phyloP scores from a whole-genome alignment of 768 basidiomycete species.

The Amanita pallidorosea region DNA sequence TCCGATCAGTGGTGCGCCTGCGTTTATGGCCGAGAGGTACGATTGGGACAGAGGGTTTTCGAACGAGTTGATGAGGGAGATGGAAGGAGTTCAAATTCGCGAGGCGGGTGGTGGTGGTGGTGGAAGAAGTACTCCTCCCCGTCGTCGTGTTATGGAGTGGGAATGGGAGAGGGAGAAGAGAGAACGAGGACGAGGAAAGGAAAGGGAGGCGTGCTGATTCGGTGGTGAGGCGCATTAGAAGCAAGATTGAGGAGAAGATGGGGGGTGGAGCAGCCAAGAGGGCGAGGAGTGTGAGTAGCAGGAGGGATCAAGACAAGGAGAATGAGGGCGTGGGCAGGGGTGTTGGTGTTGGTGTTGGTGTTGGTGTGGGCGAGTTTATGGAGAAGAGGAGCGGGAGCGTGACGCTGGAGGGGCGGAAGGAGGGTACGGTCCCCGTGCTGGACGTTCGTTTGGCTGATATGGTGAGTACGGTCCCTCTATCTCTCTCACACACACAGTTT shows the following conservation, averaged over 20 bases:
- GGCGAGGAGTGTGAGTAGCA: not conserved
- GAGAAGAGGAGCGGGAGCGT: constrained; percentile 41
- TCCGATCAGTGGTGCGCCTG: constrained; percentile 60
- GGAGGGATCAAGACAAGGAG: constrained; percentile 3
- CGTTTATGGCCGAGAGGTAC: constrained; percentile 40
- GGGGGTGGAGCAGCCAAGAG: constrained; percentile 1
- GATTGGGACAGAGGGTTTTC: constrained; percentile 64
- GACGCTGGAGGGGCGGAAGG: constrained; percentile 43
- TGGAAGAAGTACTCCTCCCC: not conserved
- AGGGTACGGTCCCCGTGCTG: constrained; percentile 43
- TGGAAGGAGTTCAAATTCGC: constrained; percentile 9
- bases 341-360: no score
- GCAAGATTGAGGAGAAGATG: constrained; percentile 1
- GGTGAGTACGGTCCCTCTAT: constrained; percentile 32
- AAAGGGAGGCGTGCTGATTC: not conserved
- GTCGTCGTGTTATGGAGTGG: not conserved
- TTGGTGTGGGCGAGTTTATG: constrained; percentile 30
- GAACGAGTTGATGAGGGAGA: constrained; percentile 32
- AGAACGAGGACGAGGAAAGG: no score
- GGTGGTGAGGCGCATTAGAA: not conserved
- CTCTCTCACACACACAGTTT: no score
- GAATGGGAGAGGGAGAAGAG: constrained; percentile 4
- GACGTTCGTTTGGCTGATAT: constrained; percentile 41
- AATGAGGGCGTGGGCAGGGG: not conserved
- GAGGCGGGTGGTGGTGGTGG: not conserved